These are phyloP conservation scores for Panicum miliaceum DNA, from an alignment of 176 grass and related monocot genomes.

Conservation along the genomic window DNA sequence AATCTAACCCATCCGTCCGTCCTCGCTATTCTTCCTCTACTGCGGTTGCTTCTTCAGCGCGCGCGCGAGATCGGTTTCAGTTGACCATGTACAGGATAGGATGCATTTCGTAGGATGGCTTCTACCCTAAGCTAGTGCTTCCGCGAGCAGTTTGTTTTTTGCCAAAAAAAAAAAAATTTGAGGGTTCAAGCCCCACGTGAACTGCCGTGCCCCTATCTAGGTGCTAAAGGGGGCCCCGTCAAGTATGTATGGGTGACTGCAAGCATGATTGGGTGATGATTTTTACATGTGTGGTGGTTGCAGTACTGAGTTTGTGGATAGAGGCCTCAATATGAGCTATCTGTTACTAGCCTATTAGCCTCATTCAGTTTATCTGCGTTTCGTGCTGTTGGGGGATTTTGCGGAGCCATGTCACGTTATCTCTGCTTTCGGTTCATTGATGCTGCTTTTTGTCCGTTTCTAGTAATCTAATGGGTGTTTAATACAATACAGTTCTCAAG, in stretches of 20 bases:
- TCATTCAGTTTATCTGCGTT: slow-evolving; percentile 1
- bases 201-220: background rate
- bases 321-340: background rate
- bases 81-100: slow-evolving; percentile 11
- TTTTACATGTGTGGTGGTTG: background rate
- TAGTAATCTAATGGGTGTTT: slow-evolving; percentile 19
- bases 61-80: slow-evolving; percentile 6
- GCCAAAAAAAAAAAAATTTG: background rate
- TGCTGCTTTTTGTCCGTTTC: slow-evolving; percentile 21
- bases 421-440: background rate
- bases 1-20: background rate
- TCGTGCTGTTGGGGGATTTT: background rate
- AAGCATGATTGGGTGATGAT: background rate
- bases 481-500: slow-evolving; percentile 41
- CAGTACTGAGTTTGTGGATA: background rate
- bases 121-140: too few relatives aligned
- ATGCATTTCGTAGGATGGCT: background rate
- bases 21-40: too few relatives aligned
- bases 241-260: background rate
- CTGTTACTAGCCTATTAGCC: background rate
- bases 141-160: background rate
- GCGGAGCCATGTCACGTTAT: background rate
- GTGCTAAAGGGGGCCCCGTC: background rate
- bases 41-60: background rate
- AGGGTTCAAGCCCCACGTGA: background rate